Conservation (phyloP, 257 asterid genomes). For the Penstemon barbatus region DNA sequence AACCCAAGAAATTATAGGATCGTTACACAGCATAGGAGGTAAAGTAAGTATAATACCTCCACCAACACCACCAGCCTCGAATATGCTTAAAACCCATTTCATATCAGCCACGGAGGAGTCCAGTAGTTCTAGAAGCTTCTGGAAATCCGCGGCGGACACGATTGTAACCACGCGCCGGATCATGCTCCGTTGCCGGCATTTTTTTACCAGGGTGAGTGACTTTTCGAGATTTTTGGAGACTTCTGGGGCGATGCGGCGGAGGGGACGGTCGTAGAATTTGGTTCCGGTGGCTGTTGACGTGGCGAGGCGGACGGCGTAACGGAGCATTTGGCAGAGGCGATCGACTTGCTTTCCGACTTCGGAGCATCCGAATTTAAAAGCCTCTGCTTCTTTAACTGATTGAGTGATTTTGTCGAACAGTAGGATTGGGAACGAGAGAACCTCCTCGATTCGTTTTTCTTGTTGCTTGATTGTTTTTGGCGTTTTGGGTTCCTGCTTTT, state of each 20-base stretch:
- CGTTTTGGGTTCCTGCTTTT: slow-evolving; percentile 36
- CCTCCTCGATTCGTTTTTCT: slow-evolving; percentile 51
- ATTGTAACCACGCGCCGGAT: slow-evolving; percentile 63
- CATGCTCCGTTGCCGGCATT: slow-evolving; percentile 62
- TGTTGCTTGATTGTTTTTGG: slow-evolving; percentile 32
- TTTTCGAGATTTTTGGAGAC: slow-evolving; percentile 55
- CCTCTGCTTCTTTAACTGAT: slow-evolving; percentile 53
- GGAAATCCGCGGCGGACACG: slow-evolving; percentile 71
- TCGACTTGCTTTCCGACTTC: slow-evolving; percentile 56
- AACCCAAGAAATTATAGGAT: slow-evolving; percentile 80
- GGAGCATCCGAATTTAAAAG: slow-evolving; percentile 59
- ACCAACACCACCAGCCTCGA: slow-evolving; percentile 54
- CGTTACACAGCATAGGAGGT: slow-evolving; percentile 87
- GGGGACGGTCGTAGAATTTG: slow-evolving; percentile 70
- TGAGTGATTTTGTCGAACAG: slow-evolving; percentile 45
- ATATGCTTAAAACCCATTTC: slow-evolving; percentile 64
- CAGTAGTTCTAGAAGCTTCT: slow-evolving; percentile 49
- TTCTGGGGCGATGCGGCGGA: slow-evolving; percentile 61
- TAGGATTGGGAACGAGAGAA: slow-evolving; percentile 45
- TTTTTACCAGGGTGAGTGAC: slow-evolving; percentile 51
- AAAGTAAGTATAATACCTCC: slow-evolving; percentile 72
- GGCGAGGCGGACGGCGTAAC: slow-evolving; percentile 59
- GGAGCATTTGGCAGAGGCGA: slow-evolving; percentile 59
- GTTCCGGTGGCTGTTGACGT: slow-evolving; percentile 45
- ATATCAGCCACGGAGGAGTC: slow-evolving; percentile 75